A percentile compares a stretch with the other conserved stretches of the same genome.
These are phyloP conservation scores for Pseudogymnoascus sp. DNA, from an alignment of 2,329 filamentous ascomycete genomes.

Conservation along the genomic window DNA sequence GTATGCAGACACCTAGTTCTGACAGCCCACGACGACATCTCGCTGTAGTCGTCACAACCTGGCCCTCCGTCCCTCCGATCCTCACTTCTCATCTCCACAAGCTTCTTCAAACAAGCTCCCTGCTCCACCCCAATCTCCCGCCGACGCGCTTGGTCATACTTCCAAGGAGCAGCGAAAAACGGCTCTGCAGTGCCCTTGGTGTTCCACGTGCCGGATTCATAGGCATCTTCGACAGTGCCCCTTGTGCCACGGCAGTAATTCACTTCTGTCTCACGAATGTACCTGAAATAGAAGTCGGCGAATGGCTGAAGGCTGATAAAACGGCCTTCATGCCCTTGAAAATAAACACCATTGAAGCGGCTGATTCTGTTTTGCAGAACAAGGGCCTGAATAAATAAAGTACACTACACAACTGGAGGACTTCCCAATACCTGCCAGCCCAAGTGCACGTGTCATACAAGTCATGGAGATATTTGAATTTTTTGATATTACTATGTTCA, in stretches of 20 bases:
- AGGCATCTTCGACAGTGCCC: conserved; percentile 49
- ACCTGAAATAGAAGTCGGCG: conserved; percentile 38
- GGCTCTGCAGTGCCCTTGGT: conserved; percentile 49
- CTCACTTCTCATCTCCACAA: conserved; percentile 55
- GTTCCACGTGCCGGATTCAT: conserved; percentile 60
- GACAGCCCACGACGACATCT: conserved; percentile 15
- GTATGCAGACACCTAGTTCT: background rate
- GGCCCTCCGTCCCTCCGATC: conserved; percentile 48
- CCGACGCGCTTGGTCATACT: conserved; percentile 54
- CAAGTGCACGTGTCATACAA: background rate
- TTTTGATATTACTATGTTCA: background rate
- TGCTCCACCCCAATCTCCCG: conserved; percentile 30
- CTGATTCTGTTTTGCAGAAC: conserved; percentile 15
- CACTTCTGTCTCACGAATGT: conserved; percentile 49
- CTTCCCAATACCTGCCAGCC: background rate
- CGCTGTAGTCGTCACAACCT: conserved; percentile 49
- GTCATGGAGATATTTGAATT: background rate
- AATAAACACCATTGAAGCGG: conserved; percentile 38
- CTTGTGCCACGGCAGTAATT: conserved; percentile 48
- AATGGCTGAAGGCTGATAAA: conserved; percentile 47
- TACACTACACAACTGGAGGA: background rate
- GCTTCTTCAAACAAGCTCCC: conserved; percentile 45
- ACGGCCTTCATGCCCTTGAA: conserved; percentile 39
- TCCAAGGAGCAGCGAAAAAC: conserved; percentile 51
- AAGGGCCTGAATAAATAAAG: background rate